Evolutionary conservation across 371 early-diverging fungal genomes (phyloP).

Genomic region (Mortierella sp.): DNA sequence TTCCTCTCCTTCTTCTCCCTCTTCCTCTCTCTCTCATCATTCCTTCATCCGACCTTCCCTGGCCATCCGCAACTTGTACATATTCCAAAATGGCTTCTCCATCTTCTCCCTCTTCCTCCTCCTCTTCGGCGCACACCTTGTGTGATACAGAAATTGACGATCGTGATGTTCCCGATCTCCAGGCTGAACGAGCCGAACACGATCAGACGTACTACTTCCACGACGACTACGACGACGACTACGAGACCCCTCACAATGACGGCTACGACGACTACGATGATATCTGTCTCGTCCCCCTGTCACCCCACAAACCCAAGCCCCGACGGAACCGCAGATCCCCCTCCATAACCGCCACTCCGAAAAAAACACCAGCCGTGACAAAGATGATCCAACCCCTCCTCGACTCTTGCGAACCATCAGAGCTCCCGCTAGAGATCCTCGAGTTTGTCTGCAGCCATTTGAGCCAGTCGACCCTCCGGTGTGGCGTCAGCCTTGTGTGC

Average conservation of each 20-base stretch:
- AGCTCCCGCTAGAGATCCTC: constrained; percentile 36
- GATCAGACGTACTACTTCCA: neutral
- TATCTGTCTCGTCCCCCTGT: constrained; percentile 8
- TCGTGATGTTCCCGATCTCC: neutral
- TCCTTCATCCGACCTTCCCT: neutral
- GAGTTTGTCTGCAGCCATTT: constrained; percentile 28
- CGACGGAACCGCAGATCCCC: neutral
- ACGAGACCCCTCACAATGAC: neutral
- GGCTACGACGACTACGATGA: constrained; percentile 11
- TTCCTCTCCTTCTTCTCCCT: neutral
- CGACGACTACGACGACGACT: neutral
- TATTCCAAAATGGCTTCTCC: neutral
- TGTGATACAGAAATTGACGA: neutral
- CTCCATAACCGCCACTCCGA: neutral
- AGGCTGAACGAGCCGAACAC: neutral
- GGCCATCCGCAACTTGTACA: neutral
- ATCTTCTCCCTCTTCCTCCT: neutral
- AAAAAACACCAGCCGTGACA: neutral
- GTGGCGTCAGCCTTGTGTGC: constrained; percentile 30
- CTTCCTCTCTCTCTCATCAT: neutral
- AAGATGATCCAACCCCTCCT: constrained; percentile 20
- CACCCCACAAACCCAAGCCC: constrained; percentile 1
- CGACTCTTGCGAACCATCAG: constrained; percentile 6
- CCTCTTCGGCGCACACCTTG: neutral
- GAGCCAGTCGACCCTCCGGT: constrained; percentile 29